phyloP scores from a whole-genome alignment of 768 basidiomycete species.

The Coprinopsis marcescibilis region DNA sequence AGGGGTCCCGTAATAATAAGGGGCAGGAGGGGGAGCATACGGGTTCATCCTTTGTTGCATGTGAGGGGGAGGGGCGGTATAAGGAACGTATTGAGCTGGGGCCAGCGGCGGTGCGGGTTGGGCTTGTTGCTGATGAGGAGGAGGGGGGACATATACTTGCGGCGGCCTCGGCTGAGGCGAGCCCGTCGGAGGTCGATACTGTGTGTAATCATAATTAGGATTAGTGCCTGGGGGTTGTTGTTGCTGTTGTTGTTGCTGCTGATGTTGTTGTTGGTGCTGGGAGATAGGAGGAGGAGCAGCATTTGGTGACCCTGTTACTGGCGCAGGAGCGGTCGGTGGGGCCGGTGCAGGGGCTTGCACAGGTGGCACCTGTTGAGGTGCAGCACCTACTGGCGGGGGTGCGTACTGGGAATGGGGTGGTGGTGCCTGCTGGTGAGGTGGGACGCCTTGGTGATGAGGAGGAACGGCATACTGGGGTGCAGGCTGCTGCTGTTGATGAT shows the following conservation, averaged over 20 bases:
- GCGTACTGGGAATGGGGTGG: constrained; percentile 17
- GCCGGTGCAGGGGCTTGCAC: constrained; percentile 9
- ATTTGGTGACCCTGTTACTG: constrained; percentile 13
- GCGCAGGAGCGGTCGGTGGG: constrained; percentile 8
- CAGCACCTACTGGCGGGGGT: constrained; percentile 5
- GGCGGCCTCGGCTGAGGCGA: constrained; percentile 10
- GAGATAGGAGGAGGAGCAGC: constrained; percentile 16
- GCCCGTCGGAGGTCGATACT: constrained; percentile 5
- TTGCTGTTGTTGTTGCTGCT: constrained; percentile 16
- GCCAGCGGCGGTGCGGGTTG: constrained; percentile 4
- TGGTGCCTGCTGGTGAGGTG: constrained; percentile 14
- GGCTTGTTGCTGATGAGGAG: constrained; percentile 15
- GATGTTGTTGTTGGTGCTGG: constrained; percentile 5
- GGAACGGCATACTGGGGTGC: constrained; percentile 11
- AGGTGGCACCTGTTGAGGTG: constrained; percentile 14
- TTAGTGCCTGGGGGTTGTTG: constrained; percentile 17
- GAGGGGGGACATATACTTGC: constrained; percentile 13
- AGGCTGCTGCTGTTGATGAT: constrained; percentile 19
- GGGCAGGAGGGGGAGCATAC: constrained; percentile 20
- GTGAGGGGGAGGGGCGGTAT: constrained; percentile 16
- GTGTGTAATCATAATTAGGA: constrained; percentile 6
- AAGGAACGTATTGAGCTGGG: constrained; percentile 10
- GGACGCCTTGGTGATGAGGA: constrained; percentile 9
- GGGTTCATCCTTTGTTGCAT: constrained; percentile 17
- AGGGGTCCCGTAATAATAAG: constrained; percentile 13